These are phyloP conservation scores for Colletotrichum tanaceti DNA, from an alignment of 2,329 filamentous ascomycete species.

Conservation along the genomic window DNA sequence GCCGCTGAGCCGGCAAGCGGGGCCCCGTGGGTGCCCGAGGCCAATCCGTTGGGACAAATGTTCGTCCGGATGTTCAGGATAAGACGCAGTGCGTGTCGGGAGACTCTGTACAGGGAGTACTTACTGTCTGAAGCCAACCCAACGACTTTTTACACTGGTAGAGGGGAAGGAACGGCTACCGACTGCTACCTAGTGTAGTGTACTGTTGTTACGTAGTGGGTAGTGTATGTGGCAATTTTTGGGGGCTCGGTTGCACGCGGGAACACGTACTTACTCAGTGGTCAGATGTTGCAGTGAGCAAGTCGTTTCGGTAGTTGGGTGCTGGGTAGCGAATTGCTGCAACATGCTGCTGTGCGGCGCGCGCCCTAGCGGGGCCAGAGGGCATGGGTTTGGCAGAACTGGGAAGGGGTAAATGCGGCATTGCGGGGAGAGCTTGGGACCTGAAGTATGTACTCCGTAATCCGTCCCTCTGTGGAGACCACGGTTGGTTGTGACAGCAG, in stretches of 20 bases:
- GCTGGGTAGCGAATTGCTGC: neutral
- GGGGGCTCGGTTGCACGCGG: too few relatives aligned
- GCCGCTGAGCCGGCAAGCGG: neutral
- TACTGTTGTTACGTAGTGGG: too few relatives aligned
- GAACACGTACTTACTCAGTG: neutral
- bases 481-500: constrained; percentile 16
- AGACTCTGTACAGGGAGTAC: too few relatives aligned
- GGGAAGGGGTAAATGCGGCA: neutral
- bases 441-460: neutral
- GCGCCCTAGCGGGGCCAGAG: neutral
- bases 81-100: too few relatives aligned
- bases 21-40: neutral
- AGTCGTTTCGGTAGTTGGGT: constrained; percentile 10
- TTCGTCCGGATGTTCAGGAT: constrained; percentile 22
- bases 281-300: neutral
- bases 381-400: neutral
- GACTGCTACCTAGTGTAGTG: too few relatives aligned
- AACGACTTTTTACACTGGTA: too few relatives aligned
- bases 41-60: constrained; percentile 21
- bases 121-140: too few relatives aligned
- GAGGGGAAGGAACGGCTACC: too few relatives aligned
- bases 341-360: neutral
- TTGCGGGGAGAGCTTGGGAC: constrained; percentile 33
- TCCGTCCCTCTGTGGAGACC: neutral
- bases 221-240: too few relatives aligned